Base-by-base conservation (phyloP, 176 grass and related monocot species). In the Zea luxurians region DNA sequence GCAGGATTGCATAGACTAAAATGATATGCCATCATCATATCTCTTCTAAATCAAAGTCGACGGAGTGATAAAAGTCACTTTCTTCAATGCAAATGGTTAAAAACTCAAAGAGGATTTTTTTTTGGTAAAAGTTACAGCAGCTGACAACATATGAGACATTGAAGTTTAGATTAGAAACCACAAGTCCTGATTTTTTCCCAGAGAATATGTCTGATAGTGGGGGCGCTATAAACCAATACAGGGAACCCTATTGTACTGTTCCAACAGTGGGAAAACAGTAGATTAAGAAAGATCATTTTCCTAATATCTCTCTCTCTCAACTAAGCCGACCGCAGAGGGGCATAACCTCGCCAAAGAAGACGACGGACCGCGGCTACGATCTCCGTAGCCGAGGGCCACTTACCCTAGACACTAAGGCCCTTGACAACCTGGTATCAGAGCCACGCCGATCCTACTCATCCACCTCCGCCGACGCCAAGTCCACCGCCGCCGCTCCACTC, bases 121-220 rank as follows among this genome's bases (percentile, higher is more conserved):
- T 54, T 27, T 27, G 27, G 7, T 73, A 1, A 8, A 17, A 38
- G 46, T 40, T 38, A 57, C 40, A 21, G 20, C 50, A 59, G 18
- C 2, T 76, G 12, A 46, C 43, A 70, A 36, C 44, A 70, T 70
- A 20, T 49, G 12, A 70, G 55, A 61, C n/a, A 27, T 76, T 34
- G 40, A 21, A 43, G n/a, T 61, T 60, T 76, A 43, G 17, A 43
- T 76, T 45, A 72, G 12, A 76, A 46, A 70, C 18, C 18, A 76
- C 40, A 76, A 61, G 3, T 16, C 20, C 27, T 72, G 68, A 37
- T 5, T 70, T 70, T 47, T 8, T 4, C 21, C 3, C 4, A 70
- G 49, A 21, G 21, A 57, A 57, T 49, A 57, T 49, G 13, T 4
- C 4, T 48, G 68, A 71, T 36, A 71, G 3, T 48, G 6, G 11